Base-by-base conservation (phyloP, 768 basidiomycete species). In the Boletus patriciae region DNA sequence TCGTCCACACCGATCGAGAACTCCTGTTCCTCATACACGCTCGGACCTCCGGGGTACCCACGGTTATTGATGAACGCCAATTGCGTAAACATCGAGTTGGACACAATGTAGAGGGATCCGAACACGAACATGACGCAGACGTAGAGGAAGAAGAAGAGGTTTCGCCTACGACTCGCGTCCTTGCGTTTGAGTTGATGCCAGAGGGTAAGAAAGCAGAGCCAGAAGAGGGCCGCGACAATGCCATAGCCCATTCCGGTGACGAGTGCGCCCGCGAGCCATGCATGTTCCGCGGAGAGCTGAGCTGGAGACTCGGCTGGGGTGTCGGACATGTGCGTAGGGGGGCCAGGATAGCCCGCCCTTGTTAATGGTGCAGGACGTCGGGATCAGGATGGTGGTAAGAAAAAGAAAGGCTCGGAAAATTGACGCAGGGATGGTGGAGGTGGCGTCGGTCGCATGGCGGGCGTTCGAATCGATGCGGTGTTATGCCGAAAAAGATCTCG, bases 51-150 rank as follows among this genome's bases (percentile, higher is more conserved):
- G 0, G 69, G 50, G 41, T 42, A 70, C 13, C 65, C 62, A 3
- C 70, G 64, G 36, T 72, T 12, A 8, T 70, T 61, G 41, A 70
- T 65, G 37, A 72, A 70, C 18, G 69, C 69, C 45, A 72, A 13
- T 33, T 70, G 69, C 0, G 68, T 70, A 48, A 70, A 72, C 36
- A 59, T 15, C 2, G 69, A 66, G 44, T 62, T 72, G 50, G 70
- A 70, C 25, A 42, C 60, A 7, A 72, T 33, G 25, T 61, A 64
- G 25, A 72, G 61, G 33, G 70, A 55, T 9, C 70, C 69, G 18
- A 68, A 40, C 6, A 50, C 27, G 36, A 70, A 70, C 38, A 68
- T 46, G 55, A 60, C 25, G 45, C 31, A 62, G 51, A 56, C 51
- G 33, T 72, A 72, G 44, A 57, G 2, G 34, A 74, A 51, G 41